A percentile compares a stretch with the other conserved stretches of the same genome.
Evolutionary conservation across 768 basidiomycete species (phyloP).

Genomic region (Cantharellus anzutake): DNA sequence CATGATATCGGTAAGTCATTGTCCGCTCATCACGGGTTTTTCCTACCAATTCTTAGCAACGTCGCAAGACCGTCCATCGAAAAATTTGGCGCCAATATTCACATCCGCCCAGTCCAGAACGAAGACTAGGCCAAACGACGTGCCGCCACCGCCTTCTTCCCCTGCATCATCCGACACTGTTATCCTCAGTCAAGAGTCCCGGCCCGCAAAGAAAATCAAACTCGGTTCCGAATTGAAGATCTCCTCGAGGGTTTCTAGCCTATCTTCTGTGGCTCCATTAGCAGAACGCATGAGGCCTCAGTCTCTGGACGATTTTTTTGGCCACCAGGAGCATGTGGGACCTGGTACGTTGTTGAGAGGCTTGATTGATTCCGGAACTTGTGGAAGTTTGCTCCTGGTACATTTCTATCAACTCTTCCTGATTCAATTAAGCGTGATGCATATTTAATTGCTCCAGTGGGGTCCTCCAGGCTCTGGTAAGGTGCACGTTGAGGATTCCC

Average conservation of each 20-base stretch:
- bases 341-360: constrained; percentile 36
- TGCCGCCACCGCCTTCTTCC: constrained; percentile 6
- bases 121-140: background rate
- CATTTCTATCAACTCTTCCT: constrained; percentile 14
- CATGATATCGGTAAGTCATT: constrained; percentile 1
- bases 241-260: constrained; percentile 6
- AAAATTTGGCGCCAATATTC: constrained; percentile 24
- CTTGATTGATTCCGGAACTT: constrained; percentile 28
- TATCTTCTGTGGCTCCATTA: constrained; percentile 30
- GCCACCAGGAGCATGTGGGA: constrained; percentile 45
- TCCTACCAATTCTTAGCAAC: constrained; percentile 2
- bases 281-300: constrained; percentile 58
- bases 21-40: constrained; percentile 6
- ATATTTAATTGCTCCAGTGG: constrained; percentile 23
- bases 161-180: constrained; percentile 6
- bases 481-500: background rate
- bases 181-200: constrained; percentile 2
- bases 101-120: background rate
- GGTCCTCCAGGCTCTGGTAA: constrained; percentile 38
- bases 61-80: background rate
- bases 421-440: constrained; percentile 18
- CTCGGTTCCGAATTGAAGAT: constrained; percentile 11
- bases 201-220: constrained; percentile 11
- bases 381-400: constrained; percentile 38
- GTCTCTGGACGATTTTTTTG: constrained; percentile 44